Conservation (phyloP, 768 basidiomycete species). For the Mrakia frigida region DNA sequence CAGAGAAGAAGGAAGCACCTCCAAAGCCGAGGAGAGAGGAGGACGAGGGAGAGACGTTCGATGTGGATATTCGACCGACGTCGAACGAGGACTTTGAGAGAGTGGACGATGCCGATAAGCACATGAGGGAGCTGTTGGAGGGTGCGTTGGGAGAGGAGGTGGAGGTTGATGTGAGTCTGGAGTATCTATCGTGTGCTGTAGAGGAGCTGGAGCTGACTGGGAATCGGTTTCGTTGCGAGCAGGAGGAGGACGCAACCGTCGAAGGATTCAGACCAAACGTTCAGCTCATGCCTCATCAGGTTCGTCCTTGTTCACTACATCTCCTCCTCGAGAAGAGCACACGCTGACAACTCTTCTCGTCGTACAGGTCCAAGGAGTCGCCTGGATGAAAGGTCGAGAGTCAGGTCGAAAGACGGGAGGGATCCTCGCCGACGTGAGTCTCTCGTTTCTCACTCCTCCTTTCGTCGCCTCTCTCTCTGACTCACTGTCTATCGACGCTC, state of each 20-base stretch:
- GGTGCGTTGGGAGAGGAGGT: slow-evolving; percentile 55
- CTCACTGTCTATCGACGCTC: slow-evolving; percentile 38
- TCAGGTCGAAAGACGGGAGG: slow-evolving; percentile 72
- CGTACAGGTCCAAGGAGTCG: slow-evolving; percentile 53
- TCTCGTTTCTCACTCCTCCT: slow-evolving; percentile 21
- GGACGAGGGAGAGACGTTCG: slow-evolving; percentile 20
- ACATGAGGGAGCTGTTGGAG: slow-evolving; percentile 67
- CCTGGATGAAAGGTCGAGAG: slow-evolving; percentile 85
- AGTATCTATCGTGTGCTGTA: background rate
- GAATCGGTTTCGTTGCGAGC: background rate
- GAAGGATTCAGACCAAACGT: slow-evolving; percentile 70
- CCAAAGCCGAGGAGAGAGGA: background rate
- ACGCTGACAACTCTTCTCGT: background rate
- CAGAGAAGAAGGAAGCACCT: background rate
- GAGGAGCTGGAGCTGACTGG: background rate
- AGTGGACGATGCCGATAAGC: slow-evolving; percentile 63
- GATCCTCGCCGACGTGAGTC: slow-evolving; percentile 69
- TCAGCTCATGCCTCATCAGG: slow-evolving; percentile 75
- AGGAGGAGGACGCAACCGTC: slow-evolving; percentile 64
- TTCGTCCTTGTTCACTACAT: slow-evolving; percentile 41
- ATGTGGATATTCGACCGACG: slow-evolving; percentile 4
- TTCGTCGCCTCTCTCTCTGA: slow-evolving; percentile 53
- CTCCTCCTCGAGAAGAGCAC: background rate
- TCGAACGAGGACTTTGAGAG: slow-evolving; percentile 14
- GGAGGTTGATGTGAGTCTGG: slow-evolving; percentile 45